Evolutionary conservation across 2,329 filamentous ascomycete species (phyloP), one percentile per base, ranked within the genome.

Genomic region (Botryotinia convoluta): DNA sequence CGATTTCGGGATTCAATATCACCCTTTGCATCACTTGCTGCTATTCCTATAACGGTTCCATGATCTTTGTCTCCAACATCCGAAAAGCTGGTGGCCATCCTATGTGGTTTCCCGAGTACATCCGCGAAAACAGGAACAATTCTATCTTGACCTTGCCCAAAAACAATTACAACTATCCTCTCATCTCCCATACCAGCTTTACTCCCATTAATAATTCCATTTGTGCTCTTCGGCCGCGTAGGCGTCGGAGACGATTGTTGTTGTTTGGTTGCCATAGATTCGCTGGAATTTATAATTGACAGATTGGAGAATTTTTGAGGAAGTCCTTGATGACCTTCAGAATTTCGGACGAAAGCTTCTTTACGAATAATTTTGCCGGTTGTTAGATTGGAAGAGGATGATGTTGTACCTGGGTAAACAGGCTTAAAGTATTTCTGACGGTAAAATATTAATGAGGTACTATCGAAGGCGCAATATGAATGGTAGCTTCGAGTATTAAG

Each of bases 81-180:
- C 74, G 85, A 83, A 81, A 92, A 86, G 72, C 86, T 84, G 45
- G 84, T 82, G 71, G 88, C 88, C 61, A 91, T 84, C 74, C 86
- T 87, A 83, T 88, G 91, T 32, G 91, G 88, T 80, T 94, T 93
- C 22, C 93, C 93, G 60, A 96, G 83, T 12, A 95, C 91, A 78
- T 95, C 92, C 39, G 93, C 93, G 77, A 95, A 92, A 48, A 93
- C 84, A 35, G 89, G 88, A 42, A 95, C 89, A 75, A 96, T 93
- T 59, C 87, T 87, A 74, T 95, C 91, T 81, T 95, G 92, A 29
- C 89, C 91, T 35, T 85, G 85, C 18, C 91, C 90, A 81, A 91
- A 93, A 29, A 95, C 82, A 74, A 96, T 89, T 48, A 90, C 87
- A 42, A 89, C 88, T 67, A 87, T 89, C 72, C 89, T 85, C 14